Base-by-base conservation (phyloP, 23 red algal genomes). In the Gracilaria gracilis region DNA sequence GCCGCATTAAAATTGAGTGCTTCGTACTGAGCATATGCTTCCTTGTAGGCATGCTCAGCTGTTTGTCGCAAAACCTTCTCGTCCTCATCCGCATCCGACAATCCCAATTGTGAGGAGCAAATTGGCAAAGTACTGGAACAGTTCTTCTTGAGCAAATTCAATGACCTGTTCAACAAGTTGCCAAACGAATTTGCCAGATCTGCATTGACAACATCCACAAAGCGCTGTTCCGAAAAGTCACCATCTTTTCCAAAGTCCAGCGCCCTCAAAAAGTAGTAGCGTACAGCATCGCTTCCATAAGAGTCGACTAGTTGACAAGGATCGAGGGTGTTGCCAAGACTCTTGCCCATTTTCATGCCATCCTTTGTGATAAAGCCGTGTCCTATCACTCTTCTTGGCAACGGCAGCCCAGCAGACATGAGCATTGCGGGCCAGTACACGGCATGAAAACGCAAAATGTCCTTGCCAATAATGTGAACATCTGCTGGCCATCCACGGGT, bases 381-480 rank as follows among this genome's bases (percentile, higher is more conserved):
- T 11, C 94, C 94, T 71, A 96, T 89, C 49, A 99, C 75, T 59
- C 59, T 74, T 34, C 71, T 23, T 33, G 97, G 97, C 36, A 96
- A 75, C 34, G 88, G 80, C 84, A 99, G 48, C 1, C 97, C 97
- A 0, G 91, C 97, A 1, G 91, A 92, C 91, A 95, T 95, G 29
- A 99, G 85, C 97, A 99, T 99, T 54, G 97, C 97, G 33, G 97
- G 97, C 97, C 97, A 99, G 85, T 99, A 99, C 19, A 95, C 80
- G 66, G 97, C 97, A 87, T 99, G 97, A 75, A 99, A 99, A 38
- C 97, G 94, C 34, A 96, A 50, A 72, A 99, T 99, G 50, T 99
- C 97, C 90, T 99, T 99, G 0, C 97, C 97, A 32, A 99, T 95
- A 34, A 99, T 91, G 72, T 99, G 97, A 19, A 96, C 90, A 61